A percentile compares a stretch with the other conserved stretches of the same genome.
Conservation (phyloP, 352 stramenopile species). For the Thalassiosira livingstoniorum region DNA sequence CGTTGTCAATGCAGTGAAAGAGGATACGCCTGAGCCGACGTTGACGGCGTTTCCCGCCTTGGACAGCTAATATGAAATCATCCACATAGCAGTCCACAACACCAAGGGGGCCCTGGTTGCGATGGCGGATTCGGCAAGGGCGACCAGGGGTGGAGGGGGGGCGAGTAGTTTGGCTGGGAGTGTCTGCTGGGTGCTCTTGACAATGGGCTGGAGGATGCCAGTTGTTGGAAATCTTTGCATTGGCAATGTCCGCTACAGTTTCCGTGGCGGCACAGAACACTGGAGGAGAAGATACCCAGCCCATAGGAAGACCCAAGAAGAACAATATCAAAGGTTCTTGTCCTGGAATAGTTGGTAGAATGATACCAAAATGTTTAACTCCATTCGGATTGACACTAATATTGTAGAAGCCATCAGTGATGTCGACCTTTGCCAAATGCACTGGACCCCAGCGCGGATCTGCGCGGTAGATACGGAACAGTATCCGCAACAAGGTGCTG, state of each 20-base stretch:
- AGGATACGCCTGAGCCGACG: constrained; percentile 16
- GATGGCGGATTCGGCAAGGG: neutral
- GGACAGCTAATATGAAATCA: constrained; percentile 54
- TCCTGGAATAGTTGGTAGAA: constrained; percentile 26
- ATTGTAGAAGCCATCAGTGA: constrained; percentile 61
- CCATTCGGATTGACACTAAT: constrained; percentile 27
- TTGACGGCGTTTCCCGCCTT: constrained; percentile 41
- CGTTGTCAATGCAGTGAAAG: constrained; percentile 52
- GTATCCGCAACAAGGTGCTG: constrained; percentile 31
- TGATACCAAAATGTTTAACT: constrained; percentile 49
- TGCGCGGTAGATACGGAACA: constrained; percentile 35
- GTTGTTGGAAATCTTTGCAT: neutral
- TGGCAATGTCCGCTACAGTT: constrained; percentile 57
- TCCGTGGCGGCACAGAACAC: constrained; percentile 58
- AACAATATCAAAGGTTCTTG: constrained; percentile 41
- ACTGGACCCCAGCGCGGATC: constrained; percentile 29
- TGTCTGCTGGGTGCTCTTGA: constrained; percentile 38
- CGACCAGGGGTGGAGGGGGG: neutral
- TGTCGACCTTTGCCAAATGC: constrained; percentile 49
- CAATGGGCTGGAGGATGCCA: constrained; percentile 11
- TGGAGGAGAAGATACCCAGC: constrained; percentile 54
- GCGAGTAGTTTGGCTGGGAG: neutral
- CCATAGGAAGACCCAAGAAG: constrained; percentile 52
- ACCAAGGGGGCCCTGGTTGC: neutral
- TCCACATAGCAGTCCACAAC: constrained; percentile 70